Evolutionary conservation across 768 basidiomycete species (phyloP).

Genomic region (Tylopilus plumbeoviolaceoides): DNA sequence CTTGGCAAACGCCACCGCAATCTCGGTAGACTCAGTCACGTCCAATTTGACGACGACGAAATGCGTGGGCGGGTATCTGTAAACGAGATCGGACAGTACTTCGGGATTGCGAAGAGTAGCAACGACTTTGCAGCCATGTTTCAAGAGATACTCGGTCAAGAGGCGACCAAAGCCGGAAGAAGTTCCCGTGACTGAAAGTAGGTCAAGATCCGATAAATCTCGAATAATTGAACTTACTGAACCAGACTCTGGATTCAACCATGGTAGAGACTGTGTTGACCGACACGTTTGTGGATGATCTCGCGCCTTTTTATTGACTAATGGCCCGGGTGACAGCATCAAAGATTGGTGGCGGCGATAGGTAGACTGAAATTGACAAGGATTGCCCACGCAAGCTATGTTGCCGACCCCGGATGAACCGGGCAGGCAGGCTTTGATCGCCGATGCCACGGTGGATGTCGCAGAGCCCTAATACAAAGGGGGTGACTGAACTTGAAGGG

Average conservation of each 20-base stretch:
- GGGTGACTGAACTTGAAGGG: too few species aligned
- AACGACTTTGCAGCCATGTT: slow-evolving; percentile 35
- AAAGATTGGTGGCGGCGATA: background rate
- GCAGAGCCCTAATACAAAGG: too few species aligned
- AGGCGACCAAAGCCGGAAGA: slow-evolving; percentile 39
- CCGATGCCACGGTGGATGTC: too few species aligned
- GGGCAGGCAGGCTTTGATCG: too few species aligned
- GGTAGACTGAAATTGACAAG: too few species aligned
- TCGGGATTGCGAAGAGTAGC: slow-evolving; percentile 43
- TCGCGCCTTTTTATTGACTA: background rate
- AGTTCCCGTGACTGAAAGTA: slow-evolving; percentile 35
- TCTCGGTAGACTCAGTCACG: slow-evolving; percentile 26
- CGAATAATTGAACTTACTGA: background rate
- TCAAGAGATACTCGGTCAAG: slow-evolving; percentile 31
- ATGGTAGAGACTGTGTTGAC: background rate
- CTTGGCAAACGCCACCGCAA: slow-evolving; percentile 26
- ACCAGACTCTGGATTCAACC: slow-evolving; percentile 3
- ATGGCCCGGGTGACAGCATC: background rate
- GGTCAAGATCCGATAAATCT: background rate
- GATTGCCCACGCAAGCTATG: too few species aligned
- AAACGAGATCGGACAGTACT: slow-evolving; percentile 26
- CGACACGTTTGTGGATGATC: background rate
- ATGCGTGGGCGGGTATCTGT: slow-evolving; percentile 20
- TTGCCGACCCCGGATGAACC: too few species aligned
- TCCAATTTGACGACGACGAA: slow-evolving; percentile 30